Conservation (phyloP, 495 filamentous ascomycete genomes). For the Glonium stellatum region DNA sequence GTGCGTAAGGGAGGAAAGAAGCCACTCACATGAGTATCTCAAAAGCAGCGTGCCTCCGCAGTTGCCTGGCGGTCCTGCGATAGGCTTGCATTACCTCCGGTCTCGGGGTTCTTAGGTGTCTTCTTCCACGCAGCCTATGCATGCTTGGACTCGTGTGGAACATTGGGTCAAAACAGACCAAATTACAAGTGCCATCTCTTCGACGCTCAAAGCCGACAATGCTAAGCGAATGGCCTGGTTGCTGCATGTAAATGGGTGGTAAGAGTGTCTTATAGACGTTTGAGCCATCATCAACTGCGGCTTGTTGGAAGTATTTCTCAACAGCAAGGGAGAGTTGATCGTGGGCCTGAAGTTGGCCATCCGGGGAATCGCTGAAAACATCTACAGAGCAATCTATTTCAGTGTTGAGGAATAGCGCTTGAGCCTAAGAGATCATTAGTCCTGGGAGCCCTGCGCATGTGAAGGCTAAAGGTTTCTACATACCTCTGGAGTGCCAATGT, state of each 20-base stretch:
- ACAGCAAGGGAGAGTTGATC: constrained; percentile 57
- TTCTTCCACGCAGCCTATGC: constrained; percentile 45
- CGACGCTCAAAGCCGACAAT: constrained; percentile 78
- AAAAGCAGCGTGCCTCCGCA: constrained; percentile 24
- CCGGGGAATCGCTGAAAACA: constrained; percentile 38
- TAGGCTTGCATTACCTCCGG: constrained; percentile 25
- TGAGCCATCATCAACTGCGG: constrained; percentile 20
- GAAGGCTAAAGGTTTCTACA: constrained; percentile 14
- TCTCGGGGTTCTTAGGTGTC: constrained; percentile 19
- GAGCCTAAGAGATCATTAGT: constrained; percentile 43
- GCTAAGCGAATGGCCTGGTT: constrained; percentile 84
- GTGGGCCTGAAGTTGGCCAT: constrained; percentile 41
- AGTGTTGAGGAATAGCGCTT: constrained; percentile 67
- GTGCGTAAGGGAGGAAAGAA: neutral
- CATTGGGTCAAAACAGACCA: constrained; percentile 87
- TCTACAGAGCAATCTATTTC: constrained; percentile 52
- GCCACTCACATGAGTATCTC: constrained; percentile 27
- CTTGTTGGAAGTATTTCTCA: constrained; percentile 64
- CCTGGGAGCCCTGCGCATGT: neutral
- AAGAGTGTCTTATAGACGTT: constrained; percentile 62
- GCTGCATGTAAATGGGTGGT: constrained; percentile 88
- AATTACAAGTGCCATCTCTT: constrained; percentile 55
- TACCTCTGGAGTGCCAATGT: constrained; percentile 92
- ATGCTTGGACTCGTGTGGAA: constrained; percentile 64
- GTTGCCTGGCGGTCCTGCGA: constrained; percentile 17